Evolutionary conservation across 1,284 basidiomycete genomes (phyloP).

Genomic region (Cystobasidium sp.): DNA sequence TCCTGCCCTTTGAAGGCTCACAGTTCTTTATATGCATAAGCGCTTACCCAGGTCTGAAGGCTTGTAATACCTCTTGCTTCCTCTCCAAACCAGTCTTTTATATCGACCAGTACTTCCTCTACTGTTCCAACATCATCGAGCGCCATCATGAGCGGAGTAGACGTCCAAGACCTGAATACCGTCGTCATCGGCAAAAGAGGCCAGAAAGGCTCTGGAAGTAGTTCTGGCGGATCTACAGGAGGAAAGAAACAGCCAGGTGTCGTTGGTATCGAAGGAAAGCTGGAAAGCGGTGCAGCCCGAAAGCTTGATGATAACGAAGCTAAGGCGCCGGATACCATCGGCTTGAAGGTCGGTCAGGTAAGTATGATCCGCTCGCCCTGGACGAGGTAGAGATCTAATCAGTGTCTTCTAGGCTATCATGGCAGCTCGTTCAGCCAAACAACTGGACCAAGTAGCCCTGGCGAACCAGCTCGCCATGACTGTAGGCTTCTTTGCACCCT

Average conservation of each 20-base stretch:
- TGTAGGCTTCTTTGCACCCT: not conserved
- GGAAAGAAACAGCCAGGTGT: slow-evolving; percentile 25
- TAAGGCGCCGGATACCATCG: slow-evolving; percentile 37
- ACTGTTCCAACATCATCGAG: not conserved
- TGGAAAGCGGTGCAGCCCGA: slow-evolving; percentile 3
- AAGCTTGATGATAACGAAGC: slow-evolving; percentile 40
- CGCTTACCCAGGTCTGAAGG: no score
- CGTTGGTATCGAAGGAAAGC: slow-evolving; percentile 20
- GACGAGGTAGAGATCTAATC: not conserved
- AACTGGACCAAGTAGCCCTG: slow-evolving; percentile 20
- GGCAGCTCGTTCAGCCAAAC: slow-evolving; percentile 6
- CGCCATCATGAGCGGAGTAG: slow-evolving; percentile 18
- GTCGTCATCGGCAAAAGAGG: slow-evolving; percentile 26
- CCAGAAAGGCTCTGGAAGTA: not conserved
- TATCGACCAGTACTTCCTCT: not conserved
- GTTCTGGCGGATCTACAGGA: not conserved
- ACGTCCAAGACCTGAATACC: slow-evolving; percentile 18
- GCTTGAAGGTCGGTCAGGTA: slow-evolving; percentile 29
- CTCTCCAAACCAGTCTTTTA: no score
- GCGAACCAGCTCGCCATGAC: slow-evolving; percentile 12
- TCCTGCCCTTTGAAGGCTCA: no score
- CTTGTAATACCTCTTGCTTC: no score
- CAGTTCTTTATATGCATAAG: no score
- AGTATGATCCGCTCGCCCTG: not conserved
- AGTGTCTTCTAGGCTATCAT: slow-evolving; percentile 16